Base-by-base conservation (phyloP, 176 grass and related monocot genomes). In the Oryza brachyantha region DNA sequence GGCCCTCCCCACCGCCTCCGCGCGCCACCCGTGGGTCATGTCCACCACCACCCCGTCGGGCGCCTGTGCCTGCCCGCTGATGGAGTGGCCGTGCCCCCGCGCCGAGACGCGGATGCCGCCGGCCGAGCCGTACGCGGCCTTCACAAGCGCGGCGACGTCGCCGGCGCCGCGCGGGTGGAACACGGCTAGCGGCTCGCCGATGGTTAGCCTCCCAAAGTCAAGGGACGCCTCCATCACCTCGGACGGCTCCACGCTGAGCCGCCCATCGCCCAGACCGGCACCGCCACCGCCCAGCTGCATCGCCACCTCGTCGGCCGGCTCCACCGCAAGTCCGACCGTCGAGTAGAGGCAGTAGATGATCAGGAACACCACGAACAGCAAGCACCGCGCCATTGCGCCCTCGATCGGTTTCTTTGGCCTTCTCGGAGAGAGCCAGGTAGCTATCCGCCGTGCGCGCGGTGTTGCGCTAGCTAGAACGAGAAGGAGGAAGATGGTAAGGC, bases 71-170 rank as follows among this genome's bases (percentile, higher is more conserved):
- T 98, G 96, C 52, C 96, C 96, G 73, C 91, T 86, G 85, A 92
- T 93, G 32, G 92, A 94, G 74, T 98, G 96, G 1, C 96, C 92
- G 54, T 92, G 90, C 1, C 96, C 96, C 0, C 92, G 80, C 25
- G 92, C 92, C 0, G 92, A 98, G 38, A 98, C 54, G 37, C 83
- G 80, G 83, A 94, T 66, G n/a, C 79, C 85, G 13, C 73, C 8
- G 17, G 59, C 71, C 1, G 95, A 83, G 36, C 29, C 80, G 80
- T 89, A 81, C 6, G 90, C 90, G 13, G 83, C 73, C 4, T 81
- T 84, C 31, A 99, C 57, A 8, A 95, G 41, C 5, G 4, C 65
- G 8, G 83, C 81, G 3, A 99, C 86, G 61, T 99, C 92, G 1
- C n/a, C 77, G 5, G 90, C 83, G 5, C 45, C 87, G 66, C 61